These are phyloP conservation scores for Claviceps sp. DNA, from an alignment of 2,329 filamentous ascomycete species.

Conservation along the genomic window DNA sequence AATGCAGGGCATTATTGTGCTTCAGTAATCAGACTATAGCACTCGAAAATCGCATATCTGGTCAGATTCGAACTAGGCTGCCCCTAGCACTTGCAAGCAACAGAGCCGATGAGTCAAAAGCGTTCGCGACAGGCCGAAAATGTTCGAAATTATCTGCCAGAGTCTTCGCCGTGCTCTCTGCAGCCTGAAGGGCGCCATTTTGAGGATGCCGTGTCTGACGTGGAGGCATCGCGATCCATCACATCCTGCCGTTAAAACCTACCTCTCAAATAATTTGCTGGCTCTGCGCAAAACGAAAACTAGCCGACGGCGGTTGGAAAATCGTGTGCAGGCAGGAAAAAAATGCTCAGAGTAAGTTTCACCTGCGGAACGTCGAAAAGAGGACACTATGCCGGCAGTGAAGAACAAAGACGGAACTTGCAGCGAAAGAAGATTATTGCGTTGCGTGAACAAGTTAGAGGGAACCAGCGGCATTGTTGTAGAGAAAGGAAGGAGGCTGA, in stretches of 20 bases:
- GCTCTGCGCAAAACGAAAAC: neutral
- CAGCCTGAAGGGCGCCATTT: neutral
- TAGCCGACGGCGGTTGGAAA: neutral
- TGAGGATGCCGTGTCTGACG: neutral
- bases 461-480: neutral
- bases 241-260: neutral
- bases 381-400: neutral
- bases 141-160: neutral
- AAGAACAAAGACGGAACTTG: neutral
- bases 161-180: neutral
- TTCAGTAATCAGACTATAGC: neutral
- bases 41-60: neutral
- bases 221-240: neutral
- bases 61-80: neutral
- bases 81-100: neutral
- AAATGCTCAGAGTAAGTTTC: neutral
- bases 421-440: neutral
- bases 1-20: neutral
- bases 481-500: constrained; percentile 13
- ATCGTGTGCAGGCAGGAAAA: neutral
- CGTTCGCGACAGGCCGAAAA: neutral
- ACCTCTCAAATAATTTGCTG: neutral
- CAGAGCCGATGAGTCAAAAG: neutral
- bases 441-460: neutral
- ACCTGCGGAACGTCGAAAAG: neutral